These are phyloP conservation scores for Gynostemma pentaphyllum DNA, from an alignment of 306 rosid species.

Conservation along the genomic window DNA sequence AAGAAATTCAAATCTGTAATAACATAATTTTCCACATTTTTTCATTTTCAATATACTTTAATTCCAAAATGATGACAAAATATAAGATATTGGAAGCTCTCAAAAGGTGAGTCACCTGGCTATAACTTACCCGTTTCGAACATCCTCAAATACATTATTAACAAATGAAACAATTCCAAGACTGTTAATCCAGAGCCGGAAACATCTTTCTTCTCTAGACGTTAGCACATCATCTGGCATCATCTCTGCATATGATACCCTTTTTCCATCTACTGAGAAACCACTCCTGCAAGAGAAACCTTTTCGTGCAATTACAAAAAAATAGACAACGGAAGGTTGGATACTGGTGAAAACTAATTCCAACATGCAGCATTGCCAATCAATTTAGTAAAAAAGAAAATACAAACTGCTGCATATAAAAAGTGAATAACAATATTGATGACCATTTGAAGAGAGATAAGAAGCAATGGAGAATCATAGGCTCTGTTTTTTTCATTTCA, in stretches of 20 bases:
- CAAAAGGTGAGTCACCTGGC: not conserved
- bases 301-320: not conserved
- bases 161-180: conserved; percentile 63
- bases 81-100: not conserved
- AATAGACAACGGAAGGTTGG: not conserved
- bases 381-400: not conserved
- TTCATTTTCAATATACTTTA: not conserved
- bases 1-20: too few species aligned
- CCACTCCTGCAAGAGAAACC: conserved; percentile 59
- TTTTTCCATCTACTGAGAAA: conserved; percentile 65
- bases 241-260: conserved; percentile 84
- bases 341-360: not conserved
- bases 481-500: not conserved
- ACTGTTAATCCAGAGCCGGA: conserved; percentile 90
- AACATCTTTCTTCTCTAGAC: conserved; percentile 94
- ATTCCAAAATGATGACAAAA: not conserved
- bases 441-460: not conserved
- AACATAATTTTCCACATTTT: not conserved
- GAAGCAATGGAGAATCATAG: not conserved
- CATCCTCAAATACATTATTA: conserved; percentile 86
- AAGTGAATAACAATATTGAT: not conserved
- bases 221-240: conserved; percentile 86
- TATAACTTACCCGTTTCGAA: conserved; percentile 68
- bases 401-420: not conserved
- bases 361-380: not conserved